Evolutionary conservation across 2,329 filamentous ascomycete species (phyloP), one percentile per base, ranked within the genome.

Genomic region (Colletotrichum sidae): DNA sequence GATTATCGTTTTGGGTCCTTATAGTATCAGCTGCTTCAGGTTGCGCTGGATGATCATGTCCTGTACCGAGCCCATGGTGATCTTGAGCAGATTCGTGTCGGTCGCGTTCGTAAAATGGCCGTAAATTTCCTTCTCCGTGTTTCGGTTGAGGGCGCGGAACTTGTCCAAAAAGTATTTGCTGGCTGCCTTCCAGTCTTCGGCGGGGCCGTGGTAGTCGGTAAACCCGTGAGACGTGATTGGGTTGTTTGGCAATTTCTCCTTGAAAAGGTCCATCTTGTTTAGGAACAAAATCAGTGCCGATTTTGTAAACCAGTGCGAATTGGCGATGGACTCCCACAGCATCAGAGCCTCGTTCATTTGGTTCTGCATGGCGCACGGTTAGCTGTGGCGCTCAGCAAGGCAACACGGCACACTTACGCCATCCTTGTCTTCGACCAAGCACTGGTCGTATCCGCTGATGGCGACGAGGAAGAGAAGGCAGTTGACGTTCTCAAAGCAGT

Each of bases 371-470:
- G 12, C 11, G 4, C 13, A 25, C 37, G 9, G 61, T 76, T 67
- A 75, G 72, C 57, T 54, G 37, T 54, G 37, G 8, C 15, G 34
- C 12, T 46, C 9, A 37, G 33, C 39, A 61, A 6, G 6, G 15
- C 3, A 15, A 37, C 10, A 9, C 17, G 53, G 39, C 6, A 47
- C 42, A 83, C 93, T 82, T 84, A 97, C 94, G 69, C 94, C 94
- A 76, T 97, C 96, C 79, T 97, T 94, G 77, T 98, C 95, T 80
- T 98, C 95, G 4, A 97, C 93, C 53, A 98, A 82, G 73, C 94
- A 97, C 78, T 98, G 96, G 75, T 98, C 95, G 77, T 97, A 98
- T 65, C 95, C 95, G 69, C 94, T 97, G 72, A 98, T 94, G 52
- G 95, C 94, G 56, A 97, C 95, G 70, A 98, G 86, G 80, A 98